Evolutionary conservation across 371 early-diverging fungal species (phyloP).

Genomic region (Mortierella sp.): DNA sequence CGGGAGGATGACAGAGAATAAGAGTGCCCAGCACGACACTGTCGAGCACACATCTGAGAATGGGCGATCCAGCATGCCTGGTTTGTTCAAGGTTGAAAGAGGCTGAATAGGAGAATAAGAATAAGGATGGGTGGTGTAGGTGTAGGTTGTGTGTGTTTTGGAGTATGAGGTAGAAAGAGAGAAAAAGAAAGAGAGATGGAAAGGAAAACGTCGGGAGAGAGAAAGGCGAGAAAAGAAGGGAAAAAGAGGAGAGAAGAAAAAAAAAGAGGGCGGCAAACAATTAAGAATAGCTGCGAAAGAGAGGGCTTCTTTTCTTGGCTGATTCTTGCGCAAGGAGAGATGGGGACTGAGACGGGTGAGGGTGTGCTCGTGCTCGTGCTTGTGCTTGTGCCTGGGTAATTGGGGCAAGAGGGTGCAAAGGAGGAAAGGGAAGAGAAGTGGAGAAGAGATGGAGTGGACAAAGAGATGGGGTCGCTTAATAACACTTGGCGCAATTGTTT

Average conservation of each 20-base stretch:
- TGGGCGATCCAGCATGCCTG: slow-evolving; percentile 34
- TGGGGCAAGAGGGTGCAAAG: background rate
- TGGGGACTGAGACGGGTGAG: slow-evolving; percentile 4
- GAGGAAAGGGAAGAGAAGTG: background rate
- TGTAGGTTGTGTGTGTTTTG: background rate
- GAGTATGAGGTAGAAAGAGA: background rate
- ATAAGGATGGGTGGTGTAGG: background rate
- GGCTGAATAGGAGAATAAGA: background rate
- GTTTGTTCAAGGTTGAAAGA: background rate
- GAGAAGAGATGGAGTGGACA: background rate
- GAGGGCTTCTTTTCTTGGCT: background rate
- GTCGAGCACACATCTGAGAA: slow-evolving; percentile 42
- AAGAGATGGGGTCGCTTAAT: background rate
- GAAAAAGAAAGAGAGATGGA: background rate
- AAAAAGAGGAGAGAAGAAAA: background rate
- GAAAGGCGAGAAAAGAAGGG: background rate
- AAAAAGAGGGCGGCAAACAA: background rate
- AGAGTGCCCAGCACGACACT: slow-evolving; percentile 48
- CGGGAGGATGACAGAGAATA: slow-evolving; percentile 47
- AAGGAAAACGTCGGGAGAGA: background rate
- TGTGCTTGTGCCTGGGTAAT: background rate
- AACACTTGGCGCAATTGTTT: background rate
- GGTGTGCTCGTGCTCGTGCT: background rate
- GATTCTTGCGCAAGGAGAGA: slow-evolving; percentile 4
- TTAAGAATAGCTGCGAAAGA: background rate